Percentiles rank a stretch among this genome's conserved stretches.
These are phyloP conservation scores for Puccinia horiana DNA, from an alignment of 1,284 basidiomycete species.

Conservation along the genomic window DNA sequence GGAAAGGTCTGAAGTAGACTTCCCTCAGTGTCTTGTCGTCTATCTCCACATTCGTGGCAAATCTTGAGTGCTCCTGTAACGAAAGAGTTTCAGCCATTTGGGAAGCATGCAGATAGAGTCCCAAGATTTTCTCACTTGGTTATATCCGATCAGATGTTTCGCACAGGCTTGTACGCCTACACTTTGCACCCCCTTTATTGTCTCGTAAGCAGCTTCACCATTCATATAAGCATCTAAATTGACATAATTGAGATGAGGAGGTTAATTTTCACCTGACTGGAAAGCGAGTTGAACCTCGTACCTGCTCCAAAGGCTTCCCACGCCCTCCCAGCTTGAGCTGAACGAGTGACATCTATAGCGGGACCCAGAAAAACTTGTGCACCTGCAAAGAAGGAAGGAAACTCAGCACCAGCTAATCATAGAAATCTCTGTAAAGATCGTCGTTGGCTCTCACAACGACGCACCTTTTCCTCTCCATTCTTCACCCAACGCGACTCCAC, in stretches of 20 bases:
- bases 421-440: conserved; percentile 22
- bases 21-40: conserved; percentile 29
- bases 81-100: background rate
- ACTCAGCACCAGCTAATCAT: background rate
- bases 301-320: conserved; percentile 52
- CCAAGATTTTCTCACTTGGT: conserved; percentile 54
- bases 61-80: conserved; percentile 24
- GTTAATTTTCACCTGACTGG: background rate
- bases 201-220: conserved; percentile 54
- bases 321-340: conserved; percentile 54
- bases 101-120: background rate
- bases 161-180: conserved; percentile 54
- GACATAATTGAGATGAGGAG: background rate
- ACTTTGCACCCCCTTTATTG: conserved; percentile 55
- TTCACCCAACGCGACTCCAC: conserved; percentile 55
- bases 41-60: conserved; percentile 2
- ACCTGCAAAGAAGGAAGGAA: background rate
- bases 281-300: background rate
- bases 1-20: conserved; percentile 14
- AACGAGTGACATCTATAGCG: conserved; percentile 53
- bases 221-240: conserved; percentile 53
- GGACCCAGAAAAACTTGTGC: conserved; percentile 53
- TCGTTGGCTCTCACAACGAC: conserved; percentile 54
- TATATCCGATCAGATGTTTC: conserved; percentile 57
- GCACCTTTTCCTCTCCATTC: conserved; percentile 57